Evolutionary conservation across 805 yeast genomes (phyloP), one percentile per base, ranked within the genome.

Genomic region (Candida morakotiae): DNA sequence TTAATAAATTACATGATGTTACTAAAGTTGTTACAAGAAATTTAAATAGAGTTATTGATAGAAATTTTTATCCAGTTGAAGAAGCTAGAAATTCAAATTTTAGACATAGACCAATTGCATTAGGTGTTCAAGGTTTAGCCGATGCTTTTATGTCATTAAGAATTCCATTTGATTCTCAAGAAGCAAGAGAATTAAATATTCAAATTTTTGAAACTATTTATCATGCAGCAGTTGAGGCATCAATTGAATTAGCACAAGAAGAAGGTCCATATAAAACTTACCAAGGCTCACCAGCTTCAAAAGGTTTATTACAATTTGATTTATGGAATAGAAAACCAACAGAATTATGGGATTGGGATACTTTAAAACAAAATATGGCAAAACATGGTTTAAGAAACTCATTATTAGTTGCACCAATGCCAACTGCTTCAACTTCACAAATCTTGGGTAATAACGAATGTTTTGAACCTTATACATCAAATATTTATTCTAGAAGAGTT

Each of bases 401-500:
- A 25, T 63, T 76, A 46, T 67, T 76, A 46, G 79, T 76, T 44
- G 82, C 82, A 1, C 81, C 81, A 43, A 76, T 76, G 82, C 82
- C 82, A 30, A 76, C 82, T 41, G 81, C 81, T n/a, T 76, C 81
- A 17, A 76, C 81, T 4, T 76, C 81, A 8, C 82, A 76, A 55
- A 76, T 76, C 43, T 65, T 76, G 52, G 82, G 81, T 46, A 71
- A 69, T 57, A 76, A 74, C 51, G 82, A 76, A 55, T 76, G 81
- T 55, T 76, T 76, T 52, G 82, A 76, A 58, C 82, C 82, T 26
- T 75, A 69, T 59, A 76, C 82, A 20, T 76, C 81, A 17, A 76
- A 76, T 56, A 76, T 76, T 50, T 76, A 76, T 56, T 71, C 79
- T 10, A 70, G 82, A 67, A 70, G 82, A 65, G 82, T 75, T 20